A percentile compares a stretch with the other conserved stretches of the same genome.
phyloP scores from a whole-genome alignment of 192 early-diverging fungal genomes.

The Backusella liffmaniae region DNA sequence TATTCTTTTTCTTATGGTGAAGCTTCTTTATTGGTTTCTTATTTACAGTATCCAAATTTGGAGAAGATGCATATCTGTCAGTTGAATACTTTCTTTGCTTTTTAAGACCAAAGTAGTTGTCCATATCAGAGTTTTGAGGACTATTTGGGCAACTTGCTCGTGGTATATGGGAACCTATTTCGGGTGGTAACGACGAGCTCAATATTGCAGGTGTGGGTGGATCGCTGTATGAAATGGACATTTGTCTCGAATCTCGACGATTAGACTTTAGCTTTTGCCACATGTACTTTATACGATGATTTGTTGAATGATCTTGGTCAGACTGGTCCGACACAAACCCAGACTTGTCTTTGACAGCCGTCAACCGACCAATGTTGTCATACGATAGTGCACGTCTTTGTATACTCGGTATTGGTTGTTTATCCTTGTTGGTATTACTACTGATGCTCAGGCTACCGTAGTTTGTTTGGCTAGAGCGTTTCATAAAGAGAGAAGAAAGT shows the following conservation, averaged over 20 bases:
- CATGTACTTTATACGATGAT: slow-evolving; percentile 9
- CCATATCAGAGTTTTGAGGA: background rate
- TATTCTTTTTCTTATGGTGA: background rate
- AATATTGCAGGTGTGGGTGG: background rate
- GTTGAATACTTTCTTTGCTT: background rate
- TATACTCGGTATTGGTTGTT: background rate
- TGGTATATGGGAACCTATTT: background rate
- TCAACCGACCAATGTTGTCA: background rate
- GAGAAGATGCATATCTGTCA: background rate
- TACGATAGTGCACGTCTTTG: background rate
- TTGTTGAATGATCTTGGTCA: background rate
- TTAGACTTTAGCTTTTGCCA: background rate
- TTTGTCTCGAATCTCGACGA: background rate
- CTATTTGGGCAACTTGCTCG: background rate
- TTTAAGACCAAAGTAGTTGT: background rate
- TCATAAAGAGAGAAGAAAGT: background rate
- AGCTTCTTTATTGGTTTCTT: background rate
- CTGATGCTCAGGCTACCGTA: background rate
- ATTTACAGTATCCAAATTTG: background rate
- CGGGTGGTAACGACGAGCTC: slow-evolving; percentile 1
- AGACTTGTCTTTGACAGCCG: background rate
- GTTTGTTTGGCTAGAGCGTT: background rate
- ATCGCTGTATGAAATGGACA: background rate
- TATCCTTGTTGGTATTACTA: background rate
- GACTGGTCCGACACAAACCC: background rate